A percentile compares a stretch with the other conserved stretches of the same genome.
Evolutionary conservation across 192 early-diverging fungal species (phyloP).

Genomic region (Backusella australiensis): DNA sequence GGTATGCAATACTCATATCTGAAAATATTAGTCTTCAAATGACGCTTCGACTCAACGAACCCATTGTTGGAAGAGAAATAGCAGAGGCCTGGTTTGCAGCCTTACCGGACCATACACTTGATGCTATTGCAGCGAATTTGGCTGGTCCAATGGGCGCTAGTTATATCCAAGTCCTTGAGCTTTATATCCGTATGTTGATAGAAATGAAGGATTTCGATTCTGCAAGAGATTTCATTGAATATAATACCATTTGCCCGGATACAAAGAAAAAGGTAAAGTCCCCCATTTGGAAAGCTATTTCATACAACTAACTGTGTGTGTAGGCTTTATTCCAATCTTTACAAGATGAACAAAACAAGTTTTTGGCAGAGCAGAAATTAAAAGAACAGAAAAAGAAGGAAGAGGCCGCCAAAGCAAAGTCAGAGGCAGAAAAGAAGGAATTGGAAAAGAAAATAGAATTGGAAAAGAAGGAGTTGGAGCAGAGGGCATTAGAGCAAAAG

Average conservation of each 20-base stretch:
- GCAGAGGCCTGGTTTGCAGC: constrained; percentile 34
- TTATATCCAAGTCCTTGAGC: constrained; percentile 25
- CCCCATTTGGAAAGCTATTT: not conserved
- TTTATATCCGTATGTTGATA: constrained; percentile 28
- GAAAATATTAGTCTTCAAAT: constrained; percentile 6
- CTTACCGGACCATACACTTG: constrained; percentile 22
- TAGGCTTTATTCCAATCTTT: not conserved
- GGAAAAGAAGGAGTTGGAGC: constrained; percentile 6
- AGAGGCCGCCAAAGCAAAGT: not conserved
- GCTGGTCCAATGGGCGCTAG: constrained; percentile 1
- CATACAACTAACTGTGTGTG: not conserved
- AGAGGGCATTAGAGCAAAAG: not conserved
- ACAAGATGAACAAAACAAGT: not conserved
- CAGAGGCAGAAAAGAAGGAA: not conserved
- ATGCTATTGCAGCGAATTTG: constrained; percentile 1
- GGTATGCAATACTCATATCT: not conserved
- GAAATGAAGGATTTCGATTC: constrained; percentile 29
- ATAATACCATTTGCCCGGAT: constrained; percentile 29
- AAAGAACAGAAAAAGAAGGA: constrained; percentile 1
- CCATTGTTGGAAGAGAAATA: constrained; percentile 28
- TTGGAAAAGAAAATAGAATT: not conserved
- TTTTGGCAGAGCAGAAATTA: not conserved
- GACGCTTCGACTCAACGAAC: constrained; percentile 14
- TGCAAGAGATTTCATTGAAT: constrained; percentile 32
- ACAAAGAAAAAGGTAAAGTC: constrained; percentile 28